A percentile compares a stretch with the other conserved stretches of the same genome.
phyloP scores from a whole-genome alignment of 768 basidiomycete species.

The Tricholoma sp. region DNA sequence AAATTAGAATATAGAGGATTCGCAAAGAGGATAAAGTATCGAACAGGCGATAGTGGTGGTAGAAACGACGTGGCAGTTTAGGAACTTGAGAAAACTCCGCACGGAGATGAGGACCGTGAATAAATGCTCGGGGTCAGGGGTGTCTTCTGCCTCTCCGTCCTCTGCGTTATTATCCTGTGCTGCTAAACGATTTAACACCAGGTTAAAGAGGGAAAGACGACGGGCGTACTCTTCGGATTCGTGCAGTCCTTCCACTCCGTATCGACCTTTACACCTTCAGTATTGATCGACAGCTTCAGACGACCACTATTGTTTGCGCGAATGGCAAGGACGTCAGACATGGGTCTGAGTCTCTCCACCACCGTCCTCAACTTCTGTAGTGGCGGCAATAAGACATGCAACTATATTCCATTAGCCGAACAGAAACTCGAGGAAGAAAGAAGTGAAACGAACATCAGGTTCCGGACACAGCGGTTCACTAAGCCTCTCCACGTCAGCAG shows the following conservation, averaged over 20 bases:
- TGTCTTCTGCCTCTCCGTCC: constrained; percentile 32
- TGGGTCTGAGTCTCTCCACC: constrained; percentile 64
- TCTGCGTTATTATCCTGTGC: constrained; percentile 20
- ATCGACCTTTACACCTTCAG: constrained; percentile 72
- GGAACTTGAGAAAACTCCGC: constrained; percentile 74
- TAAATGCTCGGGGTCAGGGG: constrained; percentile 49
- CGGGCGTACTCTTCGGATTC: constrained; percentile 51
- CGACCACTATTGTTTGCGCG: constrained; percentile 62
- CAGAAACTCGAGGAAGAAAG: background rate
- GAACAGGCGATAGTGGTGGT: constrained; percentile 81
- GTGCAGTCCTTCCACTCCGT: constrained; percentile 74
- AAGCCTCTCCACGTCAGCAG: constrained; percentile 64
- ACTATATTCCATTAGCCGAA: constrained; percentile 32
- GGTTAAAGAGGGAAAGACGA: background rate
- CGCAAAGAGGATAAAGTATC: constrained; percentile 20
- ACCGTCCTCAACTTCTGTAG: constrained; percentile 74
- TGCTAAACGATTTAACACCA: background rate
- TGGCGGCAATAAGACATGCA: constrained; percentile 73
- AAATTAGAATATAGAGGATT: background rate
- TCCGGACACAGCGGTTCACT: constrained; percentile 82
- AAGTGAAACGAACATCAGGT: constrained; percentile 57
- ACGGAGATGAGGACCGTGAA: constrained; percentile 67
- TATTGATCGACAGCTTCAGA: constrained; percentile 49
- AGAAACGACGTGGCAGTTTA: constrained; percentile 75
- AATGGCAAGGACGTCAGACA: constrained; percentile 66